Conservation (phyloP, 1,139 yeast species). For the Nematodospora anomalae region DNA sequence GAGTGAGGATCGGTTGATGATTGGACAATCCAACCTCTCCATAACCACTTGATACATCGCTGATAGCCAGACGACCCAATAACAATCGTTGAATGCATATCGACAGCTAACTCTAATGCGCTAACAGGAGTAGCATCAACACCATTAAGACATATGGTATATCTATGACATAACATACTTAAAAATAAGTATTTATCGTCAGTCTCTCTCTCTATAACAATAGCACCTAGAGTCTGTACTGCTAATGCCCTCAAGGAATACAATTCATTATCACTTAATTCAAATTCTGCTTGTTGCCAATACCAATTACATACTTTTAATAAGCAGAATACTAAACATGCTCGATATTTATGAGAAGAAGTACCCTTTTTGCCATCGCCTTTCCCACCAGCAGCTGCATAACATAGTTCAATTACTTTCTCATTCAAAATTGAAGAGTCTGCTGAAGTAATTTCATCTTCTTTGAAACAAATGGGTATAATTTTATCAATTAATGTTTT, state of each 20-base stretch:
- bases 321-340: constrained; percentile 66
- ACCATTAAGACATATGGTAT: constrained; percentile 63
- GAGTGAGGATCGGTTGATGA: constrained; percentile 67
- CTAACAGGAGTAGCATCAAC: constrained; percentile 61
- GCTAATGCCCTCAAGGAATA: constrained; percentile 61
- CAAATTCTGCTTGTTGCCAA: constrained; percentile 55
- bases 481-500: constrained; percentile 70
- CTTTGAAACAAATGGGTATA: constrained; percentile 63
- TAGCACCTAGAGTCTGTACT: constrained; percentile 71
- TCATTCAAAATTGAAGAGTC: constrained; percentile 64
- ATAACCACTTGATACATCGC: constrained; percentile 83
- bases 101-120: constrained; percentile 84
- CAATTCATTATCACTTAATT: constrained; percentile 67
- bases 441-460: constrained; percentile 49
- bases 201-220: constrained; percentile 58
- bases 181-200: constrained; percentile 69
- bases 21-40: constrained; percentile 93
- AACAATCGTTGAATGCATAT: constrained; percentile 75
- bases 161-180: constrained; percentile 77
- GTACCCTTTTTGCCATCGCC: constrained; percentile 60
- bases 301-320: constrained; percentile 82
- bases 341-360: constrained; percentile 62
- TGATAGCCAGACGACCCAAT: constrained; percentile 83
- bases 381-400: constrained; percentile 80
- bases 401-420: constrained; percentile 58